Evolutionary conservation across 176 grass and related monocot genomes (phyloP).

Genomic region (Guadua angustifolia): DNA sequence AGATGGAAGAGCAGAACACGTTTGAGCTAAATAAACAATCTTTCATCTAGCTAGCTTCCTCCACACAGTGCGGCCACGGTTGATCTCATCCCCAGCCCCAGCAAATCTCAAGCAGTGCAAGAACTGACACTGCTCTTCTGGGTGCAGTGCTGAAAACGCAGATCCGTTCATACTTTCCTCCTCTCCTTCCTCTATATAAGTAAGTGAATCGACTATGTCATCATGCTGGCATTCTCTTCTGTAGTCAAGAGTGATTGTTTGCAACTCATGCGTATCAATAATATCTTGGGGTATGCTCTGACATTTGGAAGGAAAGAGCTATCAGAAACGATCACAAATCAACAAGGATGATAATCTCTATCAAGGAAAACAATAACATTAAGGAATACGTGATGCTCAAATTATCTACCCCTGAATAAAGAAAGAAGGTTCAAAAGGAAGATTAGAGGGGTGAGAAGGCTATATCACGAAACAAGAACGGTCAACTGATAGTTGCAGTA

Average conservation of each 20-base stretch:
- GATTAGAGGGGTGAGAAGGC: background rate
- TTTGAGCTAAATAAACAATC: background rate
- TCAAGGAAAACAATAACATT: background rate
- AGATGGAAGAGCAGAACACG: conserved; percentile 22
- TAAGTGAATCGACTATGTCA: conserved; percentile 86
- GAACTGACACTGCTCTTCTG: conserved; percentile 60
- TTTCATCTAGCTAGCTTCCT: conserved; percentile 79
- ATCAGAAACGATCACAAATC: conserved; percentile 30
- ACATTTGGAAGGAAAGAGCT: conserved; percentile 28
- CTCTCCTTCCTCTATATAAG: conserved; percentile 67
- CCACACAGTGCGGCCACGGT: conserved; percentile 83
- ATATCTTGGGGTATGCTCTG: conserved; percentile 99
- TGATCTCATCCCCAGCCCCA: conserved; percentile 72
- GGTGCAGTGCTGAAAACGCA: conserved; percentile 36
- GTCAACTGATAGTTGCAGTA: background rate
- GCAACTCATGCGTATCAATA: conserved; percentile 92
- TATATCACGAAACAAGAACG: background rate
- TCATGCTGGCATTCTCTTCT: conserved; percentile 94
- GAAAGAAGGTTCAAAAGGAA: background rate
- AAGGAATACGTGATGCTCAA: background rate
- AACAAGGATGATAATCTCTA: conserved; percentile 8
- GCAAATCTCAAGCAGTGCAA: conserved; percentile 86
- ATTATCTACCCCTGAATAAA: background rate
- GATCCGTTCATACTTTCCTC: conserved; percentile 58
- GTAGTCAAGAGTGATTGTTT: conserved; percentile 98